Percentiles rank a stretch among this genome's conserved stretches.
phyloP scores from a whole-genome alignment of 306 rosid species.

The Vigna angularis region DNA sequence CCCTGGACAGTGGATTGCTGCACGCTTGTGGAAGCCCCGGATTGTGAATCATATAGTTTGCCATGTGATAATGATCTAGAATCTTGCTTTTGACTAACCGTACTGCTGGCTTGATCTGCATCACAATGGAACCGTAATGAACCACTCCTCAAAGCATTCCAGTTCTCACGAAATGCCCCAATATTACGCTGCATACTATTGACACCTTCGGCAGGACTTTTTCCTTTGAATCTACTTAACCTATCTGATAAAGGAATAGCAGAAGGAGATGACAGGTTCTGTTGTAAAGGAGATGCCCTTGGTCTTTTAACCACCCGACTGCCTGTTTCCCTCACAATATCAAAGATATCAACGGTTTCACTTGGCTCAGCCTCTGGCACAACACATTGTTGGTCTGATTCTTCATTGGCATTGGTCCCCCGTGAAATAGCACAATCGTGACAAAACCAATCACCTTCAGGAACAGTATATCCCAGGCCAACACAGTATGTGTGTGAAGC shows the following conservation, averaged over 20 bases:
- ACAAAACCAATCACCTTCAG: constrained; percentile 95
- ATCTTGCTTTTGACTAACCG: constrained; percentile 39
- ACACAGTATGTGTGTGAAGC: constrained; percentile 84
- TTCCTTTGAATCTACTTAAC: constrained; percentile 39
- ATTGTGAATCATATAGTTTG: constrained; percentile 42
- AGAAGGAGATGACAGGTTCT: constrained; percentile 32
- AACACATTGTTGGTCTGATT: constrained; percentile 39
- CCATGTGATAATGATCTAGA: constrained; percentile 34
- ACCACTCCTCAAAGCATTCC: constrained; percentile 75
- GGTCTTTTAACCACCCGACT: constrained; percentile 36
- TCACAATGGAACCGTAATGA: constrained; percentile 56
- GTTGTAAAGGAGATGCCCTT: constrained; percentile 37
- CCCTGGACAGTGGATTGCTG: constrained; percentile 47
- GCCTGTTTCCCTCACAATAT: constrained; percentile 49
- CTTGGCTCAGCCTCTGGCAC: constrained; percentile 30
- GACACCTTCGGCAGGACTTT: constrained; percentile 39
- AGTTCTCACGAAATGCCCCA: constrained; percentile 65
- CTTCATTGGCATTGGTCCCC: constrained; percentile 40
- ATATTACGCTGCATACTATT: constrained; percentile 57
- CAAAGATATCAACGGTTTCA: constrained; percentile 24
- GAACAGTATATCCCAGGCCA: constrained; percentile 74
- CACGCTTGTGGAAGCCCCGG: constrained; percentile 50
- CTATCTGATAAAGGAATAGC: constrained; percentile 41
- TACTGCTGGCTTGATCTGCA: constrained; percentile 50
- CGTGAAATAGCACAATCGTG: constrained; percentile 59